Conservation (phyloP, 2,329 filamentous ascomycete species). For the Cytospora leucostoma region DNA sequence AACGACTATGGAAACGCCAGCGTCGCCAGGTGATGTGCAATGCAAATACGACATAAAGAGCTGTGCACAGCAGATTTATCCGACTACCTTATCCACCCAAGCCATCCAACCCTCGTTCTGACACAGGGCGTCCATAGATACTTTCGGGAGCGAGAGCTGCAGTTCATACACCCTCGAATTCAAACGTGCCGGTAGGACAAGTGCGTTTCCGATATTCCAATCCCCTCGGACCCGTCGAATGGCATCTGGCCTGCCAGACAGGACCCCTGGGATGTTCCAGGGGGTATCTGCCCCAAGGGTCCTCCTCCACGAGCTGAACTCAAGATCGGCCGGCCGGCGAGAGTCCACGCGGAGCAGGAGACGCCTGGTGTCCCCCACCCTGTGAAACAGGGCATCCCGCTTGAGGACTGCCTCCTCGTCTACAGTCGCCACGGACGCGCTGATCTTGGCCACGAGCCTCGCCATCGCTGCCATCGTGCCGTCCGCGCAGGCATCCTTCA, state of each 20-base stretch:
- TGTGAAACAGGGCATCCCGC: neutral
- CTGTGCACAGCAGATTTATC: too few relatives aligned
- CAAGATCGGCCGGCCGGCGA: neutral
- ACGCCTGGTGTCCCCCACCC: neutral
- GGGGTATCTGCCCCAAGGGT: neutral
- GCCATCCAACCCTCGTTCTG: neutral
- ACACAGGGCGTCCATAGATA: neutral
- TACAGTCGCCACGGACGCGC: neutral
- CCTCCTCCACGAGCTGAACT: neutral
- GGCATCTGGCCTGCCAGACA: neutral
- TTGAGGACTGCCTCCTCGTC: neutral
- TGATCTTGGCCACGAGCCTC: neutral
- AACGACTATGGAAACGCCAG: too few relatives aligned
- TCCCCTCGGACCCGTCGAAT: neutral
- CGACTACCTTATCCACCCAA: conserved; percentile 2
- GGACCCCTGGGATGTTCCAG: conserved; percentile 1
- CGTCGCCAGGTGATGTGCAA: too few relatives aligned
- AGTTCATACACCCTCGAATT: conserved; percentile 1
- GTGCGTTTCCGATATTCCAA: neutral
- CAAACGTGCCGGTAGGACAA: neutral
- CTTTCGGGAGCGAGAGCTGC: neutral
- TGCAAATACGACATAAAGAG: too few relatives aligned
- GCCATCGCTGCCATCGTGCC: neutral
- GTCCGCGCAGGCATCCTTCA: neutral
- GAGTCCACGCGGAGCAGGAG: neutral